Evolutionary conservation across 192 early-diverging fungal genomes (phyloP).

Genomic region (Mortierella alpina): DNA sequence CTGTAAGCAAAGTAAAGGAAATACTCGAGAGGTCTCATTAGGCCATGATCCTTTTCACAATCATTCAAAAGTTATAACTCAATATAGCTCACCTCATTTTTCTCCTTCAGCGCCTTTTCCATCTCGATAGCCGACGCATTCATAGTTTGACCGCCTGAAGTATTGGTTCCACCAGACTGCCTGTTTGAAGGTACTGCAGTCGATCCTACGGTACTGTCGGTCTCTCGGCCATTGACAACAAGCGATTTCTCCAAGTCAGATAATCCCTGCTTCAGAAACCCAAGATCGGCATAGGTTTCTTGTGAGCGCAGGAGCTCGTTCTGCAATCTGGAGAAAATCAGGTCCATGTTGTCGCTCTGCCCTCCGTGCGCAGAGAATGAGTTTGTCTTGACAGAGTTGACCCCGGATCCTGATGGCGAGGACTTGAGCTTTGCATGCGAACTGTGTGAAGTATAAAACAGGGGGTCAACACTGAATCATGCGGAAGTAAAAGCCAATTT

Average conservation of each 20-base stretch:
- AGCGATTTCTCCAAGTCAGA: constrained; percentile 40
- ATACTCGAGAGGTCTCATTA: too few species aligned
- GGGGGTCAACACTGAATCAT: background rate
- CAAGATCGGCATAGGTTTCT: constrained; percentile 46
- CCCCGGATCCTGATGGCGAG: constrained; percentile 17
- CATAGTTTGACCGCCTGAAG: too few species aligned
- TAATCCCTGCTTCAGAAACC: constrained; percentile 35
- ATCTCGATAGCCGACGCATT: too few species aligned
- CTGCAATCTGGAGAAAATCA: constrained; percentile 45
- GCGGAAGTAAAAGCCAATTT: background rate
- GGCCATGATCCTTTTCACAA: too few species aligned
- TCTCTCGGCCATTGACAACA: constrained; percentile 6
- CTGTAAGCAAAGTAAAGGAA: too few species aligned
- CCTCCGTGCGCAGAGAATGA: constrained; percentile 11
- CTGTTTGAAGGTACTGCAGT: too few species aligned
- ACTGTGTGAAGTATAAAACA: constrained; percentile 1
- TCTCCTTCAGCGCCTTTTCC: too few species aligned
- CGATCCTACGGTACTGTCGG: background rate
- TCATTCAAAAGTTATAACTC: too few species aligned
- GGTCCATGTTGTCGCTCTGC: constrained; percentile 45
- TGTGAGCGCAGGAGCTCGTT: constrained; percentile 48
- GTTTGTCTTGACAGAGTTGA: constrained; percentile 13
- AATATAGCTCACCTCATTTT: too few species aligned
- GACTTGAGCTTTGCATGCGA: constrained; percentile 37
- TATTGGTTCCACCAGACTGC: too few species aligned